Base-by-base conservation (phyloP, 1,139 yeast genomes). In the Blastobotrys proliferans region DNA sequence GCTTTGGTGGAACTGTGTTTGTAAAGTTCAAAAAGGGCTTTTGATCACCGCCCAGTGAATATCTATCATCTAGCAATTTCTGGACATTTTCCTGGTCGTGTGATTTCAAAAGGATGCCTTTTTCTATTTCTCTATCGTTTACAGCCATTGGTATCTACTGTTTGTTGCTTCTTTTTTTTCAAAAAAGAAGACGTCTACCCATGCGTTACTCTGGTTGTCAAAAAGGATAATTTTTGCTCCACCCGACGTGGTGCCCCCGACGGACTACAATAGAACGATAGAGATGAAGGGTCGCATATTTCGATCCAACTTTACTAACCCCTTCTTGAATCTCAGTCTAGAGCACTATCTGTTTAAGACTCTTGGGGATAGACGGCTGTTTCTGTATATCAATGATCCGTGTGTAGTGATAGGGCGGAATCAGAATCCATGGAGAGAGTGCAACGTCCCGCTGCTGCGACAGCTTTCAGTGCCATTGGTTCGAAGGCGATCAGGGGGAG, bases 331-430 rank as follows among this genome's bases (percentile, higher is more conserved):
- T 57, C 69, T 94, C 10, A 90, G 97, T 1, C 59, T 88, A 5
- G 99, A 94, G 56, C 85, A 85, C 52, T 83, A 77, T 56, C 66
- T 92, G 1, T 92, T 85, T 62, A 72, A 73, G 41, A 61, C 73
- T 22, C 79, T 84, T 66, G 40, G 32, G 9, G 44, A 43, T 8
- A 43, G 49, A 48, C 64, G 94, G 47, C 66, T 92, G 24, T 61
- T 88, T 51, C 72, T 92, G 47, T 94, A 92, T 57, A 71, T 75
- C 27, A 92, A 94, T 59, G 64, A 77, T 1, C 87, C 94, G 0
- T 86, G 96, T 62, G 90, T 90, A 25, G 95, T 94, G 1, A 70
- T 92, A n/a, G 98, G 98, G 0, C 86, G 94, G 58, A 92, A 92
- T 60, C 98, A 94, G 61, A 92, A 88, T 52, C 95, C 97, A 1